phyloP scores from a whole-genome alignment of 352 stramenopile genomes.

The Thalassiosira hispida region DNA sequence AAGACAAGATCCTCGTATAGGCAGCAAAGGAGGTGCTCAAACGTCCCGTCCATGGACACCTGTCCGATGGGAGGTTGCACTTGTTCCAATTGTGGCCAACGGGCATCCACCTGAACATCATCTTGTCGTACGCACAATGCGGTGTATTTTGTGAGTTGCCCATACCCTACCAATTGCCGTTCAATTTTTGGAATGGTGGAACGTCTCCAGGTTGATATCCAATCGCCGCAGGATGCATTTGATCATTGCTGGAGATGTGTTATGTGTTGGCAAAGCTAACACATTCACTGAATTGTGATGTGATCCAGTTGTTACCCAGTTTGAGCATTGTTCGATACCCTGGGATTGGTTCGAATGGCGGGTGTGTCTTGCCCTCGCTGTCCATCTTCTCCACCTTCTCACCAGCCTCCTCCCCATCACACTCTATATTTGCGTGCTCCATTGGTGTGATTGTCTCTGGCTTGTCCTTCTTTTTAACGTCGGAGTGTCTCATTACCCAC shows the following conservation, averaged over 20 bases:
- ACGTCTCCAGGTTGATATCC: background rate
- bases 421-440: slow-evolving; percentile 10
- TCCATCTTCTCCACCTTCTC: too few species aligned
- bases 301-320: slow-evolving; percentile 21
- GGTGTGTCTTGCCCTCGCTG: too few species aligned
- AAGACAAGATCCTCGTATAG: background rate
- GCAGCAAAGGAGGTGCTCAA: slow-evolving; percentile 8
- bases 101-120: slow-evolving; percentile 17
- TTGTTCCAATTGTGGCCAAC: slow-evolving; percentile 23
- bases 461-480: slow-evolving; percentile 2
- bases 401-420: too few species aligned
- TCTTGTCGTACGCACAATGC: slow-evolving; percentile 7
- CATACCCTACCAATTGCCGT: slow-evolving; percentile 5
- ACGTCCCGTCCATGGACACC: slow-evolving; percentile 30
- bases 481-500: slow-evolving; percentile 13
- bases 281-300: background rate
- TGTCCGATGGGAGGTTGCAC: background rate
- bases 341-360: background rate
- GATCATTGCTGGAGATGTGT: background rate
- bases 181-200: slow-evolving; percentile 15
- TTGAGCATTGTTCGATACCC: slow-evolving; percentile 19
- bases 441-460: background rate
- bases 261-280: background rate
- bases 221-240: slow-evolving; percentile 3
- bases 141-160: background rate